phyloP scores from a whole-genome alignment of 768 basidiomycete genomes.

The Cystobasidium ongulense region DNA sequence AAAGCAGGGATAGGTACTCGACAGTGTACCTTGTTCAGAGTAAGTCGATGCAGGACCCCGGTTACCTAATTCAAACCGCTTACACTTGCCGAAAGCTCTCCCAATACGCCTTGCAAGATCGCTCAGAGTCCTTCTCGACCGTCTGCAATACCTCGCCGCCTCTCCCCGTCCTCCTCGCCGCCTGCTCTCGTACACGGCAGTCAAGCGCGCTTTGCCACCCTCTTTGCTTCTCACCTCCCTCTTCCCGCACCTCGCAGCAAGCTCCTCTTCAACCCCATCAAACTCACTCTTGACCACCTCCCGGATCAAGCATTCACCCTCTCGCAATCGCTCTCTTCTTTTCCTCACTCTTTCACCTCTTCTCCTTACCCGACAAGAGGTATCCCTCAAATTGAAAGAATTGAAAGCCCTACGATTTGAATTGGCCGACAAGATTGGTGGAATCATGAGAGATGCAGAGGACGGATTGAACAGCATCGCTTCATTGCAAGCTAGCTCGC shows the following conservation, averaged over 20 bases:
- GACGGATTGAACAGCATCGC: constrained; percentile 13
- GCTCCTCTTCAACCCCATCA: background rate
- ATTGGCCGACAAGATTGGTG: constrained; percentile 58
- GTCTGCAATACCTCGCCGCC: constrained; percentile 3
- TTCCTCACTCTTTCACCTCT: constrained; percentile 52
- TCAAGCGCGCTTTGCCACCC: constrained; percentile 49
- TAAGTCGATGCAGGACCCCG: background rate
- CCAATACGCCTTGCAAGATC: background rate
- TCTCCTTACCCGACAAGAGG: constrained; percentile 61
- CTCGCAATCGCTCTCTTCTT: constrained; percentile 37
- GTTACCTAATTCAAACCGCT: background rate
- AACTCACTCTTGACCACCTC: background rate
- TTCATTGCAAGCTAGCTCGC: constrained; percentile 24
- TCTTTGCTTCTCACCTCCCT: constrained; percentile 53
- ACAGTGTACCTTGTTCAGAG: constrained; percentile 25
- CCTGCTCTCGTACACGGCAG: constrained; percentile 5
- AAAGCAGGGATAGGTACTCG: background rate
- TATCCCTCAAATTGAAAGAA: constrained; percentile 54
- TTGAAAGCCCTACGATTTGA: constrained; percentile 47
- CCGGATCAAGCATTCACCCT: background rate
- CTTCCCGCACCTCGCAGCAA: constrained; percentile 58
- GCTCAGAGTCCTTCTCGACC: constrained; percentile 1
- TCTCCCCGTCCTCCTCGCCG: constrained; percentile 6
- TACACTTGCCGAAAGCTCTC: background rate
- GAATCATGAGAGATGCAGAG: constrained; percentile 54